Evolutionary conservation across 1,284 basidiomycete species (phyloP), one percentile per base, ranked within the genome.

Genomic region (Exobasidium rhododendri): DNA sequence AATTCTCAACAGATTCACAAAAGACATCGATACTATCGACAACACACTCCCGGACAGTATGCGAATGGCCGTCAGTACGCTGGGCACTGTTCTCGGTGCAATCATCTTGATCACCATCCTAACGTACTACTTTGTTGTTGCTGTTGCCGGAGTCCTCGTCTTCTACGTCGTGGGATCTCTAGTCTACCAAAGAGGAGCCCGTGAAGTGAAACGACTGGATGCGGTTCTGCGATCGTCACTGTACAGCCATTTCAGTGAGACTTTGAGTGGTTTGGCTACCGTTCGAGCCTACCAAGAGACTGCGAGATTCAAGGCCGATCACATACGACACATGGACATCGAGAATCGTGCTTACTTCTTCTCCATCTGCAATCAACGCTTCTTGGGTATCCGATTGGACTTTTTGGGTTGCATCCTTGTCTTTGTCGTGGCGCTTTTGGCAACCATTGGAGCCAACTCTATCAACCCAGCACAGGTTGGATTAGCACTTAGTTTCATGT

Each of bases 331-430:
- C n/a, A 85, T 94, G 56, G 89, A 97, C 71, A 82, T 89, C 50
- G 92, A 97, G 82, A 94, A 96, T 77, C 84, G 90, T 40, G 91
- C 92, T 1, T 94, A 94, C 79, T 92, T 88, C 86, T 80, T 94
- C 64, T 92, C 89, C 0, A 85, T 89, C 24, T 83, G 86, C 13
- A 93, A 92, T 77, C 81, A 90, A 85, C 85, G 91, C 60, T 94
- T 91, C 91, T 87, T 94, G 24, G 90, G 89, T 64, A 69, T 88
- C 17, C 82, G 87, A 1, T 81, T 89, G 5, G 82, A 81, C 64
- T 32, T 79, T 24, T 65, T 81, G n/a, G 80, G 80, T 35, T 68
- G 74, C 10, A 47, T 78, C 6, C 68, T 78, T 20, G 74, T 75
- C 40, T 64, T 79, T 26, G 67, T 78, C 29, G 71, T 74, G 13